A percentile compares a stretch with the other conserved stretches of the same genome.
Evolutionary conservation across 169 alveolate species (phyloP).

Genomic region (Eimeria necatrix): DNA sequence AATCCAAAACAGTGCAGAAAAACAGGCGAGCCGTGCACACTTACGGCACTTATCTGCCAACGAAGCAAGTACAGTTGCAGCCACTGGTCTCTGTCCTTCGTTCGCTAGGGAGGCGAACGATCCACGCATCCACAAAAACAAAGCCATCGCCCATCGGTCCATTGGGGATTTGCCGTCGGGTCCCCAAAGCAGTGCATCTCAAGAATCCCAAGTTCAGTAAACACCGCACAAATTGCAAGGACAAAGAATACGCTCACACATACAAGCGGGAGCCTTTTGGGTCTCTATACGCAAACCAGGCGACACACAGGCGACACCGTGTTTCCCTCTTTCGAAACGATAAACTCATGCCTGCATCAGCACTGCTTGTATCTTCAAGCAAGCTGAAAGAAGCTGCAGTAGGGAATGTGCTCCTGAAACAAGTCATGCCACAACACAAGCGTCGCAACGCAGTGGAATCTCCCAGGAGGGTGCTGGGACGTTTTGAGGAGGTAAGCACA

Average conservation of each 20-base stretch:
- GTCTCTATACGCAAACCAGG: neutral
- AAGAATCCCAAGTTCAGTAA: neutral
- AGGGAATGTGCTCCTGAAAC: conserved; percentile 50
- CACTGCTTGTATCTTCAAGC: conserved; percentile 69
- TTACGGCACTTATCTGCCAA: neutral
- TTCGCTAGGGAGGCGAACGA: no score
- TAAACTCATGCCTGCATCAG: conserved; percentile 8
- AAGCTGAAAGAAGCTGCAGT: conserved; percentile 61
- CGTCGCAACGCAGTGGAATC: no score
- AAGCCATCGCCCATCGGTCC: no score
- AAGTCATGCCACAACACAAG: neutral
- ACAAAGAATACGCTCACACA: no score
- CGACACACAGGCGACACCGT: neutral
- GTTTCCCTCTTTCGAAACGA: neutral
- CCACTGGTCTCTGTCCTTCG: neutral
- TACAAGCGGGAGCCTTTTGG: no score
- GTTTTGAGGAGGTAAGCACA: no score
- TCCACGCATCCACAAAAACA: no score
- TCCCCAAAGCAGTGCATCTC: neutral
- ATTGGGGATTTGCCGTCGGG: no score
- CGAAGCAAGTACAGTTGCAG: neutral
- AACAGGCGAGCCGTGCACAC: no score
- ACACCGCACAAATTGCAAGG: neutral
- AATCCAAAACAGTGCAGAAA: no score
- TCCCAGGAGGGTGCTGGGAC: no score